Conservation (phyloP, 192 early-diverging fungal species). For the Coemansia sp. region DNA sequence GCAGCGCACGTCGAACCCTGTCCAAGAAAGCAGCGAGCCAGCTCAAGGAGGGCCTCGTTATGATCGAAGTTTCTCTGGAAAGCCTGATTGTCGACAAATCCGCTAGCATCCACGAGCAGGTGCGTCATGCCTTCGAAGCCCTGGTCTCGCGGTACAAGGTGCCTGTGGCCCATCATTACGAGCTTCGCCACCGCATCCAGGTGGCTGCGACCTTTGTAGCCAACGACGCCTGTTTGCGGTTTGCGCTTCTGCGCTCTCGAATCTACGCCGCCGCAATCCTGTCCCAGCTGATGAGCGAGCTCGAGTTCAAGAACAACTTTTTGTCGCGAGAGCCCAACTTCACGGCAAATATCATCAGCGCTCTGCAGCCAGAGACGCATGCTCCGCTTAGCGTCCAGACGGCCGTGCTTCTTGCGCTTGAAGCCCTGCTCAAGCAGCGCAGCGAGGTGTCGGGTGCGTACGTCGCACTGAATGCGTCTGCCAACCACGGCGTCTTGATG, state of each 20-base stretch:
- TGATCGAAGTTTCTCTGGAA: constrained; percentile 56
- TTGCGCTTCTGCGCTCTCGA: constrained; percentile 65
- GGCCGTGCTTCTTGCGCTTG: constrained; percentile 75
- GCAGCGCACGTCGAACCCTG: background rate
- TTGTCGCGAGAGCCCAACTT: constrained; percentile 89
- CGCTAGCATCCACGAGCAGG: constrained; percentile 37
- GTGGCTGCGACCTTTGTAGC: constrained; percentile 62
- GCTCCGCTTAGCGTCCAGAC: constrained; percentile 73
- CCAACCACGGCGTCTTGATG: constrained; percentile 89
- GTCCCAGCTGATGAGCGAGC: constrained; percentile 58
- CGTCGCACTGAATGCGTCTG: constrained; percentile 84
- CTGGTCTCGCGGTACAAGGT: constrained; percentile 68
- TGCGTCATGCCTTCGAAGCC: constrained; percentile 55
- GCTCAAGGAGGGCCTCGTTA: constrained; percentile 31
- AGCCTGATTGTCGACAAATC: constrained; percentile 15
- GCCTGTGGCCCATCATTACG: constrained; percentile 69
- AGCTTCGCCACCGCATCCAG: constrained; percentile 76
- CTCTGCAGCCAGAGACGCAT: constrained; percentile 68
- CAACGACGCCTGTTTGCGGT: constrained; percentile 49
- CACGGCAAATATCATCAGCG: constrained; percentile 70
- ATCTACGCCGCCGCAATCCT: constrained; percentile 77
- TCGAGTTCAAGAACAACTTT: constrained; percentile 62
- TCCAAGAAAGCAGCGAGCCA: background rate
- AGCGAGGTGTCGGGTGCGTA: constrained; percentile 73
- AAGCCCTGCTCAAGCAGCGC: constrained; percentile 79